Evolutionary conservation across 1,139 yeast genomes (phyloP).

Genomic region (Hyphopichia burtonii): DNA sequence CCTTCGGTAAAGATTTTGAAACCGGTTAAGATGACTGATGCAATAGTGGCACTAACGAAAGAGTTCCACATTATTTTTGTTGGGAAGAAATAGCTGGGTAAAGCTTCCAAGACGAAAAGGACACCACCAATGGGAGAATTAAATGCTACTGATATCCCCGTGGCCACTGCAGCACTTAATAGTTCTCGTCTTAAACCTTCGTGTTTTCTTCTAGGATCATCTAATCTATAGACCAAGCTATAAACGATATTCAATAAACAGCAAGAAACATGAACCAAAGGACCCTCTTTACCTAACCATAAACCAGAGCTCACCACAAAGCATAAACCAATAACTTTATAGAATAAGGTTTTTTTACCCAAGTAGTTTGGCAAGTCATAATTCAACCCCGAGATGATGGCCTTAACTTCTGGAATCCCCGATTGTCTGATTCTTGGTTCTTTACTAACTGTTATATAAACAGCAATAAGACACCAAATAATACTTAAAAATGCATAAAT

Average conservation of each 20-base stretch:
- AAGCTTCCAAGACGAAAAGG: constrained; percentile 74
- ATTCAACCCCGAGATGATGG: constrained; percentile 60
- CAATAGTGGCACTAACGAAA: constrained; percentile 72
- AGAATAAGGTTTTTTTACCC: constrained; percentile 44
- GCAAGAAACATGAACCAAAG: constrained; percentile 83
- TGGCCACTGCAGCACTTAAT: constrained; percentile 83
- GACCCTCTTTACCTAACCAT: constrained; percentile 94
- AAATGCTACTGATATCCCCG: constrained; percentile 92
- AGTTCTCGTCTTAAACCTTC: constrained; percentile 63
- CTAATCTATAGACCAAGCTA: constrained; percentile 25
- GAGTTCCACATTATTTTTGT: constrained; percentile 77
- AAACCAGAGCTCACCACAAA: constrained; percentile 78
- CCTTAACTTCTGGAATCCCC: constrained; percentile 71
- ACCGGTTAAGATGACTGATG: constrained; percentile 62
- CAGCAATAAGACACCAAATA: constrained; percentile 25
- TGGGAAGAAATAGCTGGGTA: constrained; percentile 62
- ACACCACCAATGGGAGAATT: constrained; percentile 97
- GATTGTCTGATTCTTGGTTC: constrained; percentile 54
- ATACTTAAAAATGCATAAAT: constrained; percentile 33
- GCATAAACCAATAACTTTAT: constrained; percentile 55
- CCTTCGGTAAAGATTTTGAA: constrained; percentile 59
- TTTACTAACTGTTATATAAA: constrained; percentile 26
- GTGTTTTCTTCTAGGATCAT: constrained; percentile 22
- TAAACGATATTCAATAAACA: constrained; percentile 47
- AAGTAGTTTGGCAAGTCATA: constrained; percentile 44